Evolutionary conservation across 306 rosid species (phyloP).

Genomic region (Quercus suber): DNA sequence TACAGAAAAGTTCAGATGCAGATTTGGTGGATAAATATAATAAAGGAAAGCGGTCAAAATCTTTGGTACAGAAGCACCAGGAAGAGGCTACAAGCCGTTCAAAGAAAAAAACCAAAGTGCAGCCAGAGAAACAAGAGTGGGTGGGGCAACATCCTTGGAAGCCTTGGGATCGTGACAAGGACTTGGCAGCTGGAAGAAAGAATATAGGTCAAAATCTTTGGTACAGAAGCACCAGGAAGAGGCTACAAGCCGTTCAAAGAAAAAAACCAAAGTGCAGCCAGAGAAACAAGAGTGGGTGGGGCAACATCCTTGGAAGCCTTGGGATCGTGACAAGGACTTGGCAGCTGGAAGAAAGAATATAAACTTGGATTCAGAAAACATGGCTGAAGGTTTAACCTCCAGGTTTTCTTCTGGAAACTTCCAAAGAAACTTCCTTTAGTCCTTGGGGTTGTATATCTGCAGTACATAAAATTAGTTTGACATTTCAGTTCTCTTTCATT

Average conservation of each 20-base stretch:
- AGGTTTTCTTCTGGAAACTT: slow-evolving; percentile 74
- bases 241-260: slow-evolving; percentile 48
- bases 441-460: not conserved
- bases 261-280: slow-evolving; percentile 48
- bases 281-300: slow-evolving; percentile 78
- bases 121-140: slow-evolving; percentile 63
- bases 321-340: slow-evolving; percentile 94
- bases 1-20: slow-evolving; percentile 56
- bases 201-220: slow-evolving; percentile 76
- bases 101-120: slow-evolving; percentile 65
- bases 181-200: slow-evolving; percentile 73
- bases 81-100: slow-evolving; percentile 48
- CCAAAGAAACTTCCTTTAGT: slow-evolving; percentile 82
- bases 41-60: slow-evolving; percentile 71
- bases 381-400: slow-evolving; percentile 66
- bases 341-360: slow-evolving; percentile 70
- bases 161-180: slow-evolving; percentile 97
- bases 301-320: slow-evolving; percentile 97
- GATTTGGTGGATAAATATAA: slow-evolving; percentile 87
- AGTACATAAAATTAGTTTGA: not conserved
- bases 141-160: slow-evolving; percentile 94
- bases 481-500: not conserved
- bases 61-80: slow-evolving; percentile 69
- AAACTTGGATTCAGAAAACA: slow-evolving; percentile 67
- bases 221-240: slow-evolving; percentile 71